Base-by-base conservation (phyloP, 2,329 filamentous ascomycete species). In the Aspergillus amoenus region DNA sequence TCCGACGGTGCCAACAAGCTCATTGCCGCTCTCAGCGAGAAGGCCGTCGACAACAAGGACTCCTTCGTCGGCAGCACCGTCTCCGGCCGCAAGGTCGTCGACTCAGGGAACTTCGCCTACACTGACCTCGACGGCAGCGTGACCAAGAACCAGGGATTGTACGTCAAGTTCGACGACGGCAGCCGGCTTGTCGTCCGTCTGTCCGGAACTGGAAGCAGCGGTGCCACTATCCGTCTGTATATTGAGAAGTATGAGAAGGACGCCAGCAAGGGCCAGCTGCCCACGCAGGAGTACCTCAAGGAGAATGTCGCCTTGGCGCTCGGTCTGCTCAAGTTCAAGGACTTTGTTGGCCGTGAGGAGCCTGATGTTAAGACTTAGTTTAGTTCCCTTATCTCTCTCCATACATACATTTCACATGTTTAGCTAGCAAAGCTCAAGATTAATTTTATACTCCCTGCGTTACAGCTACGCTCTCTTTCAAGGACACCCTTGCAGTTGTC, bases 81-180 rank as follows among this genome's bases (percentile, higher is more conserved):
- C 66, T 83, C 84, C 63, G 91, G 90, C 63, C 90, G 89, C 73
- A 96, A 91, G 70, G 91, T 97, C 43, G 81, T 86, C 49, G 90
- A 95, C 68, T 93, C 93, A 6, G 94, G 93, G 64, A 93, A 99
- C 83, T 99, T 99, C 78, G 91, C 91, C 32, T 99, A 99, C 84
- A 97, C 91, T 8, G 94, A 99, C 72, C 87, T 99, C n/a, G 94
- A 99, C 70, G 94, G 93, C 61, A 96, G 91, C 64, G 91, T 97
- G 54, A 89, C 91, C 70, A 91, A 92, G 73, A 95, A 97, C 82
- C 94, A 99, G 81, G 94, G 94, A 64, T 87, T 99, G 66, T 99
- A 90, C 73, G 90, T 93, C 74, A 90, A 90, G 76, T 97, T 97
- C 78, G 91, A 92, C 55, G 93, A 95, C 58, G 93, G 93, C 61